Base-by-base conservation (phyloP, 2,329 filamentous ascomycete species). In the Penicillium italicum region DNA sequence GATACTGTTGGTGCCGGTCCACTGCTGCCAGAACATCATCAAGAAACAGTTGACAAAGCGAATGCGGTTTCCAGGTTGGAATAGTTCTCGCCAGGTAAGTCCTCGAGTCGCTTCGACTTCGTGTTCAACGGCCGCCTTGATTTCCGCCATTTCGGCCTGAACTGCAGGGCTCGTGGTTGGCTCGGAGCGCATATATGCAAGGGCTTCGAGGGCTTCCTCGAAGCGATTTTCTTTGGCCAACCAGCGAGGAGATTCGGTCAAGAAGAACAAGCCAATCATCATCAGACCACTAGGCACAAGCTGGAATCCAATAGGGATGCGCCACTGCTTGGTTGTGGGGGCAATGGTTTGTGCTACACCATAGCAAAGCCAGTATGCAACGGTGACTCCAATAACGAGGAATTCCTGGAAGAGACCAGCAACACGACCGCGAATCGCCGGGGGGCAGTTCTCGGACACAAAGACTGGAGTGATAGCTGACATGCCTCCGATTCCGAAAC, bases 1-100 rank as follows among this genome's bases (percentile, higher is more conserved):
- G 80, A 94, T 90, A 77, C 93, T 95, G 82, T 96, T 96, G 76
- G 95, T 88, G 78, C 91, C 90, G 31, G 89, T 91, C 84, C 83
- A 71, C 74, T 89, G 87, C 74, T 90, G 87, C 42, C 42, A 45
- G 85, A 90, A 89, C 86, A 89, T 89, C 77, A 90, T 87, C 38
- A 90, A 78, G 34, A 85, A 85, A 64, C 87, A 87, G 40, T 89
- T 79, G 55, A 90, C 83, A 26, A 86, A 86, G 62, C 85, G 83
- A 66, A 87, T 86, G 50, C 89, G 61, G 58, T 78, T 78, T 61
- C 80, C 81, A 68, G 77, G 79, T 14, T 79, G 75, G 54, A 77
- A 72, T 64, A 74, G 77, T 55, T 90, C 95, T 67, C 81, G 82
- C 66, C 78, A 86, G 90, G 67, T 82, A 82, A 64, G 79, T 78